Base-by-base conservation (phyloP, 2,329 filamentous ascomycete genomes). In the Simplicillium aogashimaense region DNA sequence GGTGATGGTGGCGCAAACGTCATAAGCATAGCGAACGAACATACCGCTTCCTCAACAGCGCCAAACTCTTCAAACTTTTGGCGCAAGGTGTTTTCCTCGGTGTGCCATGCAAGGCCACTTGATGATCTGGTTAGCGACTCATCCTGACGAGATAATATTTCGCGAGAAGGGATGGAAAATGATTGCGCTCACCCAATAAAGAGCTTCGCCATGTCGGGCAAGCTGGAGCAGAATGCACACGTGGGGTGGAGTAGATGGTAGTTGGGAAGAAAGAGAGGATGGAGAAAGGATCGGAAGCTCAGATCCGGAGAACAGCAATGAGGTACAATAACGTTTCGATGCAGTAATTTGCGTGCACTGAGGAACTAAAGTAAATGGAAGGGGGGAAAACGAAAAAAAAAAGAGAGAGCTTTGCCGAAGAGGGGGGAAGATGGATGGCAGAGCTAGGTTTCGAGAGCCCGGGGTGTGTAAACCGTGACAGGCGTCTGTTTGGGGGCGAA, bases 91-190 rank as follows among this genome's bases (percentile, higher is more conserved):
- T 69, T 67, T 66, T 97, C 90, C 64, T 94, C 88, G 49, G 92
- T 98, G 70, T 95, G 89, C 92, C 92, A 98, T 57, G 92, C 87
- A 53, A 98, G 87, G 75, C 92, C 92, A 59, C 90, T 95, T 45
- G 29, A 39, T 33, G 38, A 36, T 20, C 42, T 33, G 16, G 29
- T 45, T 40, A 45, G 29, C 15, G 36, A 35, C 30, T 15, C 14
- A 33, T 40, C 38, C 25, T 29, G 29, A 29, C 16, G 15, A 29
- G n/a, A 30, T 17, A 29, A 38, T 29, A 18, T 36, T 12, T 29
- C 17, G 31, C 36, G 29, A 18, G 31, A 36, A 36, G 40, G n/a
- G 15, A 12, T 12, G n/a, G 28, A 15, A 15, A 11, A 28, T 15
- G 33, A 15, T 3, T 11, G 40, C 38, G 59, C 83, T 69, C 74